Evolutionary conservation across 2,329 filamentous ascomycete species (phyloP), one percentile per base, ranked within the genome.

Genomic region (Nakataea oryzae): DNA sequence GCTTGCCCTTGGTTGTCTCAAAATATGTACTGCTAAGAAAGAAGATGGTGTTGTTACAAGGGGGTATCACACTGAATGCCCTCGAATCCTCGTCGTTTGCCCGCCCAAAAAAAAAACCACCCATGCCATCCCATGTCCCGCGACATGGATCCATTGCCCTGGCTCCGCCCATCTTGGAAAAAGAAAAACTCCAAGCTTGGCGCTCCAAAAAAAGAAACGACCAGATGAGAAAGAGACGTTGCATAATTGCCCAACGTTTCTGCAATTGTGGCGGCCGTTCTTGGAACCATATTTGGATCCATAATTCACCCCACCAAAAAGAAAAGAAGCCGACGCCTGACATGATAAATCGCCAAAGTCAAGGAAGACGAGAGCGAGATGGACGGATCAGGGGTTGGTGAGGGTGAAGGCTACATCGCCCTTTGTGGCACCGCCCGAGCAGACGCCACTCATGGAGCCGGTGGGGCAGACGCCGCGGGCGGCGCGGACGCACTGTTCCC

Each of bases 401-500:
- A 79, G 71, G 41, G 68, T 72, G 63, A 82, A 80, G 61, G 68
- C 70, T 8, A 81, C 74, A 65, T 81, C 72, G 41, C 79, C 79
- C 24, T 65, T 73, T 55, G 74, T 78, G 32, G 77, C 80, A 6
- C 78, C 80, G 17, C 80, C 79, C 7, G 74, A 68, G 68, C 80
- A 83, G 1, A 75, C 76, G 29, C 72, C 78, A 54, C 70, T 72
- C 68, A 81, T 73, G 64, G 76, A 80, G 24, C 80, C 80, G 9
- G 76, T 78, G 26, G 79, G 79, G 68, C 80, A 83, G 57, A 76
- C 75, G 63, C 78, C 76, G 62, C 77, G 70, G 59, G 81, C 82
- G 21, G 82, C 81, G 54, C 79, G 75, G 60, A 84, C 76, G 68
- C 82, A 84, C 60, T 76, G 73, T 70, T 83, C 78, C 81, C 81